phyloP scores from a whole-genome alignment of 257 asterid genomes.

The Salvia miltiorrhiza region DNA sequence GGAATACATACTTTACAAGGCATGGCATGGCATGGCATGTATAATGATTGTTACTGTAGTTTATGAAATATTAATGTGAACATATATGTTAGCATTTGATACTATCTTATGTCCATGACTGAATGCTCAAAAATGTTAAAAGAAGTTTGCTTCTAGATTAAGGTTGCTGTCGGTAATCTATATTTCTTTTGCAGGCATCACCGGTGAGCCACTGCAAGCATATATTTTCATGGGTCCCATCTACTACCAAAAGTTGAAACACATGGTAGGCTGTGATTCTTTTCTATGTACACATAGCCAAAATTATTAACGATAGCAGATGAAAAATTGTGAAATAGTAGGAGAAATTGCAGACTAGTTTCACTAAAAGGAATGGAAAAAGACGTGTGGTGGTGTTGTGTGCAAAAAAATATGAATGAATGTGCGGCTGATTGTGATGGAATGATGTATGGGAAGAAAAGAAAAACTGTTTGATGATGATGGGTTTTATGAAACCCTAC shows the following conservation, averaged over 20 bases:
- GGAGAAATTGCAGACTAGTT: background rate
- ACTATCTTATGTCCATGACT: background rate
- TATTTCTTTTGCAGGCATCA: conserved; percentile 57
- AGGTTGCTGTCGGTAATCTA: background rate
- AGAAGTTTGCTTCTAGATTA: background rate
- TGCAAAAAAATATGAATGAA: background rate
- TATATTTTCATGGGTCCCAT: conserved; percentile 99
- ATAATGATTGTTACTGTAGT: background rate
- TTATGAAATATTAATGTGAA: background rate
- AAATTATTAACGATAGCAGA: background rate
- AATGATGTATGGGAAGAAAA: background rate
- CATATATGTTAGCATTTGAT: background rate
- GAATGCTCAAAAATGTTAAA: background rate
- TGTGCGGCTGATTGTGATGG: background rate
- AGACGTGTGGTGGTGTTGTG: background rate
- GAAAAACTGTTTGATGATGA: background rate
- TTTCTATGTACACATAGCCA: background rate
- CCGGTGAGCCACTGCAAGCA: conserved; percentile 92
- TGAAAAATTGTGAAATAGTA: background rate
- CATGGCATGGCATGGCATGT: too few relatives aligned
- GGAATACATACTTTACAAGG: background rate
- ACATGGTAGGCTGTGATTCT: conserved; percentile 60
- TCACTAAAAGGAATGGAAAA: background rate
- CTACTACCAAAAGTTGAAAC: conserved; percentile 96
- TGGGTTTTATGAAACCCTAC: background rate